A percentile compares a stretch with the other conserved stretches of the same genome.
Conservation (phyloP, 352 stramenopile genomes). For the Pythium rishiriense region DNA sequence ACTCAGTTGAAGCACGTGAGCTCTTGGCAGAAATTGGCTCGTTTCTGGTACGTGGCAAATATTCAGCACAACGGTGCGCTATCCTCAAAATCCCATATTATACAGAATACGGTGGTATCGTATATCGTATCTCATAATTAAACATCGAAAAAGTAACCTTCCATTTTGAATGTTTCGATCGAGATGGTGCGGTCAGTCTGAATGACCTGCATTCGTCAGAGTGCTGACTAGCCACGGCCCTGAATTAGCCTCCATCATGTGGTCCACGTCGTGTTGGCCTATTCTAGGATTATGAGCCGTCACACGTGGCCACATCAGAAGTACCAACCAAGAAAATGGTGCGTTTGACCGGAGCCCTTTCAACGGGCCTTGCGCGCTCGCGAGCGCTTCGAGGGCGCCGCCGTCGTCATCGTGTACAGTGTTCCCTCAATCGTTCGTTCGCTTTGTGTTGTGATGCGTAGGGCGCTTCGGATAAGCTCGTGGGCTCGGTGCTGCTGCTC, state of each 20-base stretch:
- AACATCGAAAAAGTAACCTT: no score
- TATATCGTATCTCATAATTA: no score
- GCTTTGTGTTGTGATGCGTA: slow-evolving; percentile 13
- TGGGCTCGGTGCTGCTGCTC: slow-evolving; percentile 74
- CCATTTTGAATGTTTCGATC: no score
- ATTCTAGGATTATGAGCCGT: neutral
- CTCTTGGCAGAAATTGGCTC: neutral
- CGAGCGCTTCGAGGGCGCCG: neutral
- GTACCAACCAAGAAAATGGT: slow-evolving; percentile 11
- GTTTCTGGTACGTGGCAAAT: neutral
- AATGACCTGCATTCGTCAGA: neutral
- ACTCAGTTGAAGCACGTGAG: neutral
- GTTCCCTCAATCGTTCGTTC: neutral
- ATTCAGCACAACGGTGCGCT: neutral
- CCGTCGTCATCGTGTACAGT: neutral
- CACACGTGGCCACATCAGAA: neutral
- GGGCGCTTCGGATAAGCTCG: slow-evolving; percentile 74
- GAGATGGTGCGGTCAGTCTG: no score
- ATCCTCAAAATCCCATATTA: neutral
- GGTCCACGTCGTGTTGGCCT: neutral
- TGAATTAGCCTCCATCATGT: neutral
- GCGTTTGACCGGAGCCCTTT: neutral
- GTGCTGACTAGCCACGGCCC: slow-evolving; percentile 2
- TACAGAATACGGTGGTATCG: no score
- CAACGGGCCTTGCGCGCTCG: neutral